These are phyloP conservation scores for Exophiala calicioides DNA, from an alignment of 2,329 filamentous ascomycete genomes.

Conservation along the genomic window DNA sequence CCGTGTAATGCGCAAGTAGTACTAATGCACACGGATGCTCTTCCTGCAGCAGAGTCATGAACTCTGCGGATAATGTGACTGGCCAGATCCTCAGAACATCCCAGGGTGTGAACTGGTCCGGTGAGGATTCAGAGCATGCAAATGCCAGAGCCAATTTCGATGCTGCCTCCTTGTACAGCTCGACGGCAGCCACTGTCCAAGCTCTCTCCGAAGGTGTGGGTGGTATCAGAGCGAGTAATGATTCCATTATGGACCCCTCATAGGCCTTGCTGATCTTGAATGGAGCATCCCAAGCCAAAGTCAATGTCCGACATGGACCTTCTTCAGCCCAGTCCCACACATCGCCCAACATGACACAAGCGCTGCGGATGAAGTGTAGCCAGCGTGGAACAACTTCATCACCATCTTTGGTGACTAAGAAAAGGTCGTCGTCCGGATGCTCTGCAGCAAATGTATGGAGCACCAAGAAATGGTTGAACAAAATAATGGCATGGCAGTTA, in stretches of 20 bases:
- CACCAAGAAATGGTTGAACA: background rate
- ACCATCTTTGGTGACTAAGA: background rate
- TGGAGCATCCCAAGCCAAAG: background rate
- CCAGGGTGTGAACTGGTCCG: background rate
- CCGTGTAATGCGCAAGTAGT: background rate
- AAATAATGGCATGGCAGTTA: background rate
- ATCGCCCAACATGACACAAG: background rate
- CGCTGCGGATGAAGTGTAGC: background rate
- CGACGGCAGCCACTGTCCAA: background rate
- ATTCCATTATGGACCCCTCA: no score
- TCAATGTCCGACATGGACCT: background rate
- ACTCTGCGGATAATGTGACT: background rate
- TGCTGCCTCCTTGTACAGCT: background rate
- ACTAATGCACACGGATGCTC: background rate
- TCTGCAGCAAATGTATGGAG: background rate
- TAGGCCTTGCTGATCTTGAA: no score
- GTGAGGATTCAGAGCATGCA: background rate
- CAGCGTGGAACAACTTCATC: background rate
- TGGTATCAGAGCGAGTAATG: background rate
- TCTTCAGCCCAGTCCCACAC: background rate
- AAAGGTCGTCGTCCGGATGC: background rate
- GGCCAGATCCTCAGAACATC: background rate
- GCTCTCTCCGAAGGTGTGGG: background rate
- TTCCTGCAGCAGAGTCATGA: background rate
- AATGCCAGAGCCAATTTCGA: background rate